These are phyloP conservation scores for Orbilia blumenaviensis DNA, from an alignment of 2,329 filamentous ascomycete genomes.

Conservation along the genomic window DNA sequence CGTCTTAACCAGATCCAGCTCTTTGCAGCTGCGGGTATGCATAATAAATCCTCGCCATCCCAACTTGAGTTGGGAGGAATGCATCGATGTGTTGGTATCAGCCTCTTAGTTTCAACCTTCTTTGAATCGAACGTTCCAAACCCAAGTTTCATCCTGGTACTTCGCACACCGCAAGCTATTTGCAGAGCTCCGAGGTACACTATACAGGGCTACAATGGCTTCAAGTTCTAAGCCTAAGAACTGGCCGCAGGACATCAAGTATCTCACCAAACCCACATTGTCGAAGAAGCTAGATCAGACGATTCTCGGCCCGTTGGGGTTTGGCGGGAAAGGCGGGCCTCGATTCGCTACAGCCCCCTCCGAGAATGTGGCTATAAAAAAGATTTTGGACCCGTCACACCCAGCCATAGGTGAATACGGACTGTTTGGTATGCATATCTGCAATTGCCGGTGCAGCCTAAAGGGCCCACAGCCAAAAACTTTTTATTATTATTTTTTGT, in stretches of 20 bases:
- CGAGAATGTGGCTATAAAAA: constrained; percentile 54
- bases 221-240: constrained; percentile 43
- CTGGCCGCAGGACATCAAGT: constrained; percentile 47
- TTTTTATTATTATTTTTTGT: not conserved
- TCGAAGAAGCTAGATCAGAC: constrained; percentile 38
- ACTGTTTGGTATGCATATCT: constrained; percentile 43
- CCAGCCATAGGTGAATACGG: constrained; percentile 48
- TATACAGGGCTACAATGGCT: constrained; percentile 17
- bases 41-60: constrained; percentile 1
- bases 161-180: not conserved
- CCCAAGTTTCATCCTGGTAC: constrained; percentile 17
- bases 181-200: constrained; percentile 14
- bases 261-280: constrained; percentile 43
- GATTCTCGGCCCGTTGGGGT: constrained; percentile 40
- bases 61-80: constrained; percentile 8
- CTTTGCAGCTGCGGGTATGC: constrained; percentile 4
- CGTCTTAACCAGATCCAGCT: constrained; percentile 3
- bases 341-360: constrained; percentile 41
- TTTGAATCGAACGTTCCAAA: not conserved
- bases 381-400: constrained; percentile 41
- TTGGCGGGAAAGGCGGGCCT: constrained; percentile 23
- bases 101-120: constrained; percentile 20
- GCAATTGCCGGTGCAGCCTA: constrained; percentile 46
- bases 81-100: constrained; percentile 26
- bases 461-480: constrained; percentile 15